Percentiles rank a stretch among this genome's conserved stretches.
Evolutionary conservation across 2,329 filamentous ascomycete genomes (phyloP).

Genomic region (Pseudopyricularia cyperi): DNA sequence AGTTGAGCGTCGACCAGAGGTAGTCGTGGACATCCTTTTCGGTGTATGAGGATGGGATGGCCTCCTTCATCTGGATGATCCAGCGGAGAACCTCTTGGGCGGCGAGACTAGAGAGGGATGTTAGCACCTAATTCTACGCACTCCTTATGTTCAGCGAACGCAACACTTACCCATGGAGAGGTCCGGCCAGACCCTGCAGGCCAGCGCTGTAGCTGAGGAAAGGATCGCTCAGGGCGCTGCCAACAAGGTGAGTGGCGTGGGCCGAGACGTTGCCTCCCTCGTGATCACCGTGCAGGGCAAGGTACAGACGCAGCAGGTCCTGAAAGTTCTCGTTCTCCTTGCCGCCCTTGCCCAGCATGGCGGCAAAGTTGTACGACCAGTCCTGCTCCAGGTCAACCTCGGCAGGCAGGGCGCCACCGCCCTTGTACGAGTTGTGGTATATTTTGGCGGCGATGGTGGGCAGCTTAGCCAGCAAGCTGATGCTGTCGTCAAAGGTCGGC

Average conservation of each 20-base stretch:
- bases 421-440: constrained; percentile 80
- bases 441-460: constrained; percentile 96
- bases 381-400: constrained; percentile 75
- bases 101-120: constrained; percentile 47
- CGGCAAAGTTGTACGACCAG: constrained; percentile 98
- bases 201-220: constrained; percentile 95
- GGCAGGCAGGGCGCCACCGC: constrained; percentile 60
- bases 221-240: constrained; percentile 84
- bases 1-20: constrained; percentile 86
- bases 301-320: constrained; percentile 83
- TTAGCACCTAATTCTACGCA: neutral
- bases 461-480: constrained; percentile 87
- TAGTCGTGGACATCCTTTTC: constrained; percentile 78
- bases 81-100: constrained; percentile 95
- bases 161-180: constrained; percentile 58
- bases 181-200: constrained; percentile 89
- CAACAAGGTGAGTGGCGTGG: constrained; percentile 88
- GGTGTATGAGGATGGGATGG: constrained; percentile 65
- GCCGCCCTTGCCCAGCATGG: constrained; percentile 84
- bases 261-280: constrained; percentile 97
- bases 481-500: constrained; percentile 89
- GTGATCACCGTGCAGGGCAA: constrained; percentile 94
- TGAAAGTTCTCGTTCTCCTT: constrained; percentile 88
- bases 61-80: constrained; percentile 90
- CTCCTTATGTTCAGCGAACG: neutral